Evolutionary conservation across 257 asterid genomes (phyloP).

Genomic region (Handroanthus guayacan): DNA sequence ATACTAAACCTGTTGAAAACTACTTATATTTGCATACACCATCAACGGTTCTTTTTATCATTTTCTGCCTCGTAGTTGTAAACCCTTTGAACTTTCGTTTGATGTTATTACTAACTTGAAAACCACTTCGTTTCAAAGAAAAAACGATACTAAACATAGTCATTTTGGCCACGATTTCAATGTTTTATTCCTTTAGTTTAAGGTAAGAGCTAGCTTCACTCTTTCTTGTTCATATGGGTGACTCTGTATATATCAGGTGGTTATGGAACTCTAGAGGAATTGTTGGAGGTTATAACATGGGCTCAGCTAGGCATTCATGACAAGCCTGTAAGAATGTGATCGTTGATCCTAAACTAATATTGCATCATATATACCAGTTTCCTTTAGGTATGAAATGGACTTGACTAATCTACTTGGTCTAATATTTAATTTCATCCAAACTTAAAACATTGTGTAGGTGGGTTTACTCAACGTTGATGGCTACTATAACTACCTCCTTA

Average conservation of each 20-base stretch:
- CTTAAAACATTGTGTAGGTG: slow-evolving; percentile 53
- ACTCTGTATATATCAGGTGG: slow-evolving; percentile 52
- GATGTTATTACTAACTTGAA: too few species aligned
- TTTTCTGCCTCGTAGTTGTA: too few species aligned
- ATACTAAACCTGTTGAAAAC: too few species aligned
- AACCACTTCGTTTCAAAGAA: too few species aligned
- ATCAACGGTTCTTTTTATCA: too few species aligned
- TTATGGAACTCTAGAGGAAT: slow-evolving; percentile 79
- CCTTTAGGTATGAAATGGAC: background rate
- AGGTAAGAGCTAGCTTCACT: too few species aligned
- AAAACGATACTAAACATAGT: background rate
- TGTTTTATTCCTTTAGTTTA: background rate
- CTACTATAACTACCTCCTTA: slow-evolving; percentile 63
- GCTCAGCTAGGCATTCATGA: slow-evolving; percentile 81
- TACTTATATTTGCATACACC: too few species aligned
- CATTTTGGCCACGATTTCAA: background rate
- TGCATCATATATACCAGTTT: background rate
- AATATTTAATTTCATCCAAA: background rate
- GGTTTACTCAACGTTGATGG: slow-evolving; percentile 86
- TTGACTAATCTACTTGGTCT: background rate
- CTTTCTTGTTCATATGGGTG: too few species aligned
- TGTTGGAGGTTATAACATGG: slow-evolving; percentile 78
- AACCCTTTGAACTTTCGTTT: too few species aligned
- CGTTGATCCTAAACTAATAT: background rate
- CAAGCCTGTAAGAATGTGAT: slow-evolving; percentile 57